Evolutionary conservation across 768 basidiomycete genomes (phyloP).

Genomic region (Antrodiella citrinella): DNA sequence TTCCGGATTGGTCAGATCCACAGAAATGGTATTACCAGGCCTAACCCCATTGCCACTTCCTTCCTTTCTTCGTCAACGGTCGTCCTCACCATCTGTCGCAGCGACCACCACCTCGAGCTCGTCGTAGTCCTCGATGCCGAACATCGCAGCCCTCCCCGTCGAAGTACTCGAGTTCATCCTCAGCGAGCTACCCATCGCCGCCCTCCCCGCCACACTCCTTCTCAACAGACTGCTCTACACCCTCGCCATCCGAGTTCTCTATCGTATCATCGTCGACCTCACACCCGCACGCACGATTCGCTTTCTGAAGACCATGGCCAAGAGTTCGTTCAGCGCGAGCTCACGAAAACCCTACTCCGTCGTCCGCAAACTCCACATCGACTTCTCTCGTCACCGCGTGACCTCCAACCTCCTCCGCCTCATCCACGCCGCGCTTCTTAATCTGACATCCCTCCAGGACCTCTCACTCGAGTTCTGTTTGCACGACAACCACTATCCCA

Average conservation of each 20-base stretch:
- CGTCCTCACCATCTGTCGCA: neutral
- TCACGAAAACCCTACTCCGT: conserved; percentile 23
- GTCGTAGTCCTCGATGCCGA: neutral
- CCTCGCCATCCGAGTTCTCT: conserved; percentile 26
- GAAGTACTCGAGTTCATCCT: conserved; percentile 30
- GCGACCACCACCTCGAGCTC: too few species aligned
- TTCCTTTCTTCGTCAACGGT: neutral
- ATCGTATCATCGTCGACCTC: conserved; percentile 29
- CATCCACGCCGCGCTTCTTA: conserved; percentile 34
- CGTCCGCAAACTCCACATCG: conserved; percentile 41
- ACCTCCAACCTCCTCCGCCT: conserved; percentile 43
- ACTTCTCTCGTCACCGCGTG: conserved; percentile 29
- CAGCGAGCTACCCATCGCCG: conserved; percentile 16
- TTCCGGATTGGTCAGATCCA: too few species aligned
- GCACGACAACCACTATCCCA: conserved; percentile 23
- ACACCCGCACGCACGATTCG: conserved; percentile 22
- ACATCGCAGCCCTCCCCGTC: conserved; percentile 21
- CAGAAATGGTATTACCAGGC: too few species aligned
- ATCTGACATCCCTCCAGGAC: conserved; percentile 29
- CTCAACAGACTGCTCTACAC: conserved; percentile 21
- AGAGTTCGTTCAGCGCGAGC: conserved; percentile 19
- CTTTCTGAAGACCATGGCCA: conserved; percentile 34
- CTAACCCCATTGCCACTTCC: too few species aligned
- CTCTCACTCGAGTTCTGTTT: conserved; percentile 44
- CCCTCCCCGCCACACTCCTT: conserved; percentile 20